Evolutionary conservation across 2,329 filamentous ascomycete species (phyloP), one percentile per base, ranked within the genome.

Genomic region (Pseudocercospora crystallina): DNA sequence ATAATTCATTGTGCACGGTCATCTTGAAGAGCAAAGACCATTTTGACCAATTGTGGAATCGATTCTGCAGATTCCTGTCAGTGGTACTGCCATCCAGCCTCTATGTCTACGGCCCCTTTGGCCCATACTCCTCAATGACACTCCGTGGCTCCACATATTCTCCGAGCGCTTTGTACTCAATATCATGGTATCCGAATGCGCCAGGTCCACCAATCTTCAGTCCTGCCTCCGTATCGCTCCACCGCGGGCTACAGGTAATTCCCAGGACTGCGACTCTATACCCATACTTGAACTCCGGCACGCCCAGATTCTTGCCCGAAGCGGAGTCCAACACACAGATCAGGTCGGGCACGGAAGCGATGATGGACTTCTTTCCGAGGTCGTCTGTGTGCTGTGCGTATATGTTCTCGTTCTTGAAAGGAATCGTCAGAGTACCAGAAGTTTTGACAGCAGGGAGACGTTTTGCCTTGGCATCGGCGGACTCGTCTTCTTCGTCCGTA

Each of bases 391-490:
- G 68, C 49, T 71, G 65, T 0, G 80, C 84, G n/a, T 79, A 80
- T 38, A 88, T 84, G 60, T 87, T 88, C 63, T 89, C 84, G 65
- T 88, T 88, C 70, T 87, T 87, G 73, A 87, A 87, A 0, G 84
- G 84, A 42, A 88, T 83, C 62, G 80, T 84, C 63, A 86, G 69
- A 29, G 65, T 70, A 0, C 81, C 81, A 5, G 61, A 66, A 17
- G 37, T 62, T 52, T 64, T 77, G 70, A 68, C 57, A 7, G 68
- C 59, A 3, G 60, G 44, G 37, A 64, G 53, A 5, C 58, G 58
- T 9, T 60, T 56, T 26, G 55, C 47, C 8, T 46, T 36, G 9
- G 47, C 35, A 15, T 44, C 47, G 59, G 48, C 73, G 56, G 66
- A 65, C 15, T 78, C 64, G 50, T 66, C 50, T 10, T 73, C 58